These are phyloP conservation scores for Schizosaccharomyces octosporus DNA, from an alignment of 805 yeast genomes.

Conservation along the genomic window DNA sequence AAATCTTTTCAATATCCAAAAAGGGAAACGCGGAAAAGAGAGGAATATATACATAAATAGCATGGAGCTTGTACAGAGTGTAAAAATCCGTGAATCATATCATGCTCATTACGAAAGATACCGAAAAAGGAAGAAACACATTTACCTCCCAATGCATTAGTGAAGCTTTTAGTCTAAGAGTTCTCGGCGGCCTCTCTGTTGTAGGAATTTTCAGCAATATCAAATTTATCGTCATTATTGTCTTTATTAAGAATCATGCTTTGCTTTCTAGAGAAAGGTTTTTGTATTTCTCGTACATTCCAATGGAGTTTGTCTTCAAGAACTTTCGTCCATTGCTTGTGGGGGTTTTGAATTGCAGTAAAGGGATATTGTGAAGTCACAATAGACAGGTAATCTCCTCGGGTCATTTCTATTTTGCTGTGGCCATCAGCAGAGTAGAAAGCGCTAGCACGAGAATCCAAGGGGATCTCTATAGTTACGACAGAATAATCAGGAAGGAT, in stretches of 20 bases:
- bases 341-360: constrained; percentile 60
- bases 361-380: constrained; percentile 77
- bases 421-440: constrained; percentile 96
- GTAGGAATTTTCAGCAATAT: neutral
- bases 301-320: constrained; percentile 72
- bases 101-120: too few species aligned
- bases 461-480: constrained; percentile 57
- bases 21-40: too few species aligned
- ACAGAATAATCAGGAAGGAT: constrained; percentile 82
- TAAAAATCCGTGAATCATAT: too few species aligned
- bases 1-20: too few species aligned
- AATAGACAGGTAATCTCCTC: constrained; percentile 68
- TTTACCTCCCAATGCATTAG: too few species aligned
- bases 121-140: too few species aligned
- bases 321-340: constrained; percentile 49
- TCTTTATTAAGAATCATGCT: neutral
- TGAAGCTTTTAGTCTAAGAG: neutral
- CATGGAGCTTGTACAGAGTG: too few species aligned
- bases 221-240: neutral
- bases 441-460: constrained; percentile 61
- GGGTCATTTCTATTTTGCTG: constrained; percentile 49
- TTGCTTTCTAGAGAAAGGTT: neutral
- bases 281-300: constrained; percentile 14
- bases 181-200: neutral
- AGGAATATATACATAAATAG: too few species aligned